Base-by-base conservation (phyloP, 2,329 filamentous ascomycete species). In the Cercospora canescens region DNA sequence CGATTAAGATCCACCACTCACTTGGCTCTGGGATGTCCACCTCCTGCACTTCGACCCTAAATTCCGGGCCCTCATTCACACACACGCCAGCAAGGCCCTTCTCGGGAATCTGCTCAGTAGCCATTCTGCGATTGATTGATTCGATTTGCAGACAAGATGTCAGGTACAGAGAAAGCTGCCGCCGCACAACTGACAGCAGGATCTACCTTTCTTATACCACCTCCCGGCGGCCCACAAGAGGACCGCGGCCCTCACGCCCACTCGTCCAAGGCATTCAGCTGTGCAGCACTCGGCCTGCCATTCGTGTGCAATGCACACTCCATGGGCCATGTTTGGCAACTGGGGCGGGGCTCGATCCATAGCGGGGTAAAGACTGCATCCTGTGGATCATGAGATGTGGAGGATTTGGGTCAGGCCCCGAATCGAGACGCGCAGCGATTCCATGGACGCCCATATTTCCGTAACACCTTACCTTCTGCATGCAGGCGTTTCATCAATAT, bases 51-150 rank as follows among this genome's bases (percentile, higher is more conserved):
- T 83, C 80, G 32, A 85, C 75, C 6, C 71, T 73, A 67, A 85
- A 85, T 63, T 84, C 74, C 0, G 83, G 82, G 1, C 84, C 84
- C 70, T 83, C 79, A 66, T 85, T 83, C 32, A 83, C 76, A 1
- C 84, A 81, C 1, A 85, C 82, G 6, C 81, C 84, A 2, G 82
- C 84, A 63, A 84, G 83, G 72, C 84, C 83, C 64, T 81, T 77
- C 48, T 81, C 81, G 2, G 83, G 84, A 37, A 85, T 66, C 55
- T 66, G 21, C 26, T 35, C 35, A 28, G 54, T 30, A 37, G 64
- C 41, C 64, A 66, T 66, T 26, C 18, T 63, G 58, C 35, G n/a
- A 8, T 6, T 14, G 30, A 14, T 32, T 14, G 4, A 56, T 35
- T 28, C 14, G 6, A 9, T 14, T 3, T 28, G 1, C 2, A 1